Base-by-base conservation (phyloP, 2,329 filamentous ascomycete genomes). In the Leptodontidium sp. region DNA sequence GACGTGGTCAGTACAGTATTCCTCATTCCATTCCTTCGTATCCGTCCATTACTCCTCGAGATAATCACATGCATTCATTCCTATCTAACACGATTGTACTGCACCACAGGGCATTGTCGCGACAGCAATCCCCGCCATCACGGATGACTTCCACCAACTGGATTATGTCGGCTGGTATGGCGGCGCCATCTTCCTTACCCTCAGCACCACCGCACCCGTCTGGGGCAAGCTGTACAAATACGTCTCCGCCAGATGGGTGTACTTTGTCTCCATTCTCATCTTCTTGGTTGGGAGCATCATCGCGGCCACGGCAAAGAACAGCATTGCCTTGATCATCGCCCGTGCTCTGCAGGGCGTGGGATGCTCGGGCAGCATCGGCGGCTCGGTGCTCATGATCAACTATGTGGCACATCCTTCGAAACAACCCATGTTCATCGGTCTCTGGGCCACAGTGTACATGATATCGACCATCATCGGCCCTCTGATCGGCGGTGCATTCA, bases 81-180 rank as follows among this genome's bases (percentile, higher is more conserved):
- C 12, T 21, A 49, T 17, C 45, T 49, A 49, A 49, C 45, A 49
- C 45, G 45, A 49, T 49, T 49, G 45, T 49, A 21, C 45, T 49
- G 45, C n/a, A 15, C 45, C 57, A 61, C 35, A 61, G 67, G 32
- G 45, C 7, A 69, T 69, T 26, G 32, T 69, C 6, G 55, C 68
- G 2, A 64, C 64, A 4, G 65, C 67, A 21, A 64, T 69, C 12
- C 64, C 64, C 12, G 47, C 17, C n/a, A 66, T 69, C 11, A 69
- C 68, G 5, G 52, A 67, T 53, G 40, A 67, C 8, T 69, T 67
- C 45, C 58, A 61, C 43, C 24, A 21, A 17, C 24, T 69, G 15
- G 24, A 55, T 17, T 58, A 67, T 47, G 79, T 84, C 29, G 82
- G 81, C 52, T 85, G 83, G 83, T 84, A 84, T 58, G 81, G 81